Conservation (phyloP, 129 eudicot species). For the sunflower (Helianthus annuus) region DNA sequence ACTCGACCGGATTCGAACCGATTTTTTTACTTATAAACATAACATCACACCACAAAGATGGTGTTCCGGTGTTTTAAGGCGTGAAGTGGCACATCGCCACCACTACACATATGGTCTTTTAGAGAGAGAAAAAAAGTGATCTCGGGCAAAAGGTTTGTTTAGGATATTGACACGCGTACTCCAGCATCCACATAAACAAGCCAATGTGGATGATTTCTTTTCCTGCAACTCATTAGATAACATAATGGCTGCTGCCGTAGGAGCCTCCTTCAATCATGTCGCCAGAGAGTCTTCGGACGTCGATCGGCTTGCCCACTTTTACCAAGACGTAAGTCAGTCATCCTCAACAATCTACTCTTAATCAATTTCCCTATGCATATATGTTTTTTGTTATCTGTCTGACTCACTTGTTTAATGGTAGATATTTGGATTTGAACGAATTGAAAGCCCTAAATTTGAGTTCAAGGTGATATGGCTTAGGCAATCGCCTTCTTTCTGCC, state of each 20-base stretch:
- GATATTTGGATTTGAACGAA: slow-evolving; percentile 84
- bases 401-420: slow-evolving; percentile 2
- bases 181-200: too few relatives aligned
- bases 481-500: slow-evolving; percentile 56
- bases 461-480: slow-evolving; percentile 83
- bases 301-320: slow-evolving; percentile 80
- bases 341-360: neutral
- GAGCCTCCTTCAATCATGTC: slow-evolving; percentile 74
- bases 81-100: too few relatives aligned
- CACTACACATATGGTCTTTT: too few relatives aligned
- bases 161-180: too few relatives aligned
- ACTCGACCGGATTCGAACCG: too few relatives aligned
- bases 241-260: slow-evolving; percentile 37
- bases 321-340: slow-evolving; percentile 51
- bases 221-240: too few relatives aligned
- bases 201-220: too few relatives aligned
- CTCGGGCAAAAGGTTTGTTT: too few relatives aligned
- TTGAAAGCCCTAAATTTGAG: slow-evolving; percentile 73
- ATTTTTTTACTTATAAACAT: too few relatives aligned
- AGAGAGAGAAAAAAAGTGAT: too few relatives aligned
- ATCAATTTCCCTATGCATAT: neutral
- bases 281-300: slow-evolving; percentile 77
- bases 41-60: too few relatives aligned
- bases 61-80: too few relatives aligned
- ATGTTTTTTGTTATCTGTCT: neutral